A percentile compares a stretch with the other conserved stretches of the same genome.
phyloP scores from a whole-genome alignment of 2,329 filamentous ascomycete genomes.

The Aspergillus aculeatus region DNA sequence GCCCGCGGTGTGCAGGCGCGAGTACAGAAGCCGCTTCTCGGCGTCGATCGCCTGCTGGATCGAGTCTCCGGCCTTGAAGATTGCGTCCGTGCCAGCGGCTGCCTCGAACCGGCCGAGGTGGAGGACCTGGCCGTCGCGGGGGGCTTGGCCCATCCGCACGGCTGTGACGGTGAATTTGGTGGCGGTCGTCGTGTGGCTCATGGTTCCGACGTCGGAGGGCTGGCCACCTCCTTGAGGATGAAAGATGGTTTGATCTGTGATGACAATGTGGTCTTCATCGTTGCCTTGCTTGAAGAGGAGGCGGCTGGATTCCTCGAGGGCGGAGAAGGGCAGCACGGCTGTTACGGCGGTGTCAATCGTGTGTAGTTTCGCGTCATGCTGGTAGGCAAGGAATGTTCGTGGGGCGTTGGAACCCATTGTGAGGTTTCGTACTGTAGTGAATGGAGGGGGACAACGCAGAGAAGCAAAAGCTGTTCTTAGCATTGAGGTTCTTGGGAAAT shows the following conservation, averaged over 20 bases:
- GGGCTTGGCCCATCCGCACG: constrained; percentile 54
- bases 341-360: constrained; percentile 47
- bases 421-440: no score
- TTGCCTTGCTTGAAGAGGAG: constrained; percentile 59
- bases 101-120: constrained; percentile 62
- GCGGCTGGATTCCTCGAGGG: constrained; percentile 53
- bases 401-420: background rate
- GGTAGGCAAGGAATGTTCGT: constrained; percentile 29
- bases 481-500: background rate
- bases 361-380: constrained; percentile 43
- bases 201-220: constrained; percentile 64
- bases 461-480: background rate
- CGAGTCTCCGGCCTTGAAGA: constrained; percentile 45
- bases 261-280: constrained; percentile 56
- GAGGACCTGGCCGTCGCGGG: constrained; percentile 57
- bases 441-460: background rate
- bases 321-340: constrained; percentile 50
- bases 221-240: constrained; percentile 74
- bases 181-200: constrained; percentile 38
- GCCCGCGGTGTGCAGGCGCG: constrained; percentile 70
- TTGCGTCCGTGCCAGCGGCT: constrained; percentile 10
- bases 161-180: constrained; percentile 54
- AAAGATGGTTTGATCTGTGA: constrained; percentile 68
- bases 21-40: constrained; percentile 62
- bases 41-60: constrained; percentile 61